Evolutionary conservation across 2,329 filamentous ascomycete species (phyloP).

Genomic region (Arthrobotrys conoides): DNA sequence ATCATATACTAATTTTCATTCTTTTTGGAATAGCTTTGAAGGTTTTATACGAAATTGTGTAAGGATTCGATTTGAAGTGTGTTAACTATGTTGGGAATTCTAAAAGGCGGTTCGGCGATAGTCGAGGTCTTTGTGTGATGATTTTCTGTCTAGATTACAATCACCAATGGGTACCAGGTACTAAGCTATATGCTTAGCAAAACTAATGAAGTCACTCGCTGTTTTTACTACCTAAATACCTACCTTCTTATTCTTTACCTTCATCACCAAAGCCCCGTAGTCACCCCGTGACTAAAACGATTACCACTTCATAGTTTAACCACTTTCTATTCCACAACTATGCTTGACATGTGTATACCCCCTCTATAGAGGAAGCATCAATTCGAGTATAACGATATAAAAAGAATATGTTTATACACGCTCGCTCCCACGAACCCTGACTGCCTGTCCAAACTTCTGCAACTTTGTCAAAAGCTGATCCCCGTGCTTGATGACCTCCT

Average conservation of each 20-base stretch:
- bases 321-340: constrained; percentile 29
- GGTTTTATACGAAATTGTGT: constrained; percentile 43
- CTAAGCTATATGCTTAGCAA: constrained; percentile 12
- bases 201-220: constrained; percentile 16
- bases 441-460: constrained; percentile 98
- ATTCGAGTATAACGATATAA: constrained; percentile 1
- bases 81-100: constrained; percentile 17
- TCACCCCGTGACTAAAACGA: not conserved
- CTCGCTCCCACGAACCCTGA: constrained; percentile 92
- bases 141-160: not conserved
- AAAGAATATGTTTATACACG: constrained; percentile 47
- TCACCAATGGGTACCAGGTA: not conserved
- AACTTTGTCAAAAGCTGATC: constrained; percentile 98
- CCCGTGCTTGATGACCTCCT: constrained; percentile 96
- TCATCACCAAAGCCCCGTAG: not conserved
- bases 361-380: not conserved
- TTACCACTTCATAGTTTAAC: not conserved
- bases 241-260: not conserved
- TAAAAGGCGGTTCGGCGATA: not conserved
- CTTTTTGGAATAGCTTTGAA: constrained; percentile 44
- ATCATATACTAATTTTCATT: not conserved
- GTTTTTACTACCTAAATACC: not conserved
- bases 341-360: constrained; percentile 18
- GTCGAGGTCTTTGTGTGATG: not conserved
- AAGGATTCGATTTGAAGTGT: not conserved